Evolutionary conservation across 768 basidiomycete species (phyloP).

Genomic region (Trametes sanguinea): DNA sequence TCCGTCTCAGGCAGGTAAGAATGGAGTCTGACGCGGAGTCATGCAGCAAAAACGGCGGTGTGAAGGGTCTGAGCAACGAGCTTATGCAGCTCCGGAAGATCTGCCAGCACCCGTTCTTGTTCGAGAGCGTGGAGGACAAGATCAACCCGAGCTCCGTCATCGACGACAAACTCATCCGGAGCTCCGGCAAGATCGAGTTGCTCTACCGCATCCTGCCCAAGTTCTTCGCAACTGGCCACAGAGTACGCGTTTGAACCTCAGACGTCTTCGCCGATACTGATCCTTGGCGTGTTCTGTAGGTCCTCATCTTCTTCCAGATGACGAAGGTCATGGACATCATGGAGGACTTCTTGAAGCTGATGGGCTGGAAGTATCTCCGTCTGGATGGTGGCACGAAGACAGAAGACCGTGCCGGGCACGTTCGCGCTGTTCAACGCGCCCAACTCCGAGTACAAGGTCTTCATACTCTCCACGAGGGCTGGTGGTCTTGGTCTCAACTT

Average conservation of each 20-base stretch:
- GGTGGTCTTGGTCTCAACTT: constrained; percentile 93
- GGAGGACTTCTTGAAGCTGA: constrained; percentile 91
- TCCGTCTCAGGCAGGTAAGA: neutral
- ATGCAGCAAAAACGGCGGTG: constrained; percentile 49
- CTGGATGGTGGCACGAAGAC: constrained; percentile 97
- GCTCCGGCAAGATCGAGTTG: constrained; percentile 93
- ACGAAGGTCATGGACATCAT: constrained; percentile 99
- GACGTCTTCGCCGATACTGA: neutral
- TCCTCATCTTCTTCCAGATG: constrained; percentile 99
- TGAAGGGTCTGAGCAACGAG: constrained; percentile 91
- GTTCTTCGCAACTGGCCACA: constrained; percentile 89
- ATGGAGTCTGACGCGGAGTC: neutral
- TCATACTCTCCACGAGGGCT: constrained; percentile 92
- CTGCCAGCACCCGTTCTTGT: constrained; percentile 96
- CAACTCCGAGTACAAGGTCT: constrained; percentile 84
- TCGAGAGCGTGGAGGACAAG: constrained; percentile 93
- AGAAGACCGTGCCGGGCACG: constrained; percentile 87
- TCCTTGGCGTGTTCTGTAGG: constrained; percentile 44
- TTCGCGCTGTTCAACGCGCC: constrained; percentile 91
- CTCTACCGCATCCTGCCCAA: constrained; percentile 92
- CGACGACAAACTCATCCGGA: constrained; percentile 82
- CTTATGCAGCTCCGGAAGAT: constrained; percentile 98
- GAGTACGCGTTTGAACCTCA: constrained; percentile 48
- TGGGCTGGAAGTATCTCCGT: constrained; percentile 84
- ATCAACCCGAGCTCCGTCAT: constrained; percentile 82